Evolutionary conservation across 805 yeast species (phyloP).

Genomic region (Candida railenensis): DNA sequence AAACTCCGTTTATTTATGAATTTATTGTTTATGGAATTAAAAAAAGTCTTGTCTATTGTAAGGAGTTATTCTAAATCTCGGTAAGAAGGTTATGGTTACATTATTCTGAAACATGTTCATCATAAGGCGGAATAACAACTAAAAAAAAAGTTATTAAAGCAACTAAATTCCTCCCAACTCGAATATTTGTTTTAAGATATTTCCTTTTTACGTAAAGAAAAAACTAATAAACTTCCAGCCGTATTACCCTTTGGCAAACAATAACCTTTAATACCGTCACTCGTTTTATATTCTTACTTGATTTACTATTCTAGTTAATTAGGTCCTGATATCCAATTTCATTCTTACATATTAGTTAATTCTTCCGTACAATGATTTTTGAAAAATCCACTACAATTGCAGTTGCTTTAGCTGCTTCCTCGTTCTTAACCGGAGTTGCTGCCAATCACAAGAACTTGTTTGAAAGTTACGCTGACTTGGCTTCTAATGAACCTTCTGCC

Average conservation of each 20-base stretch:
- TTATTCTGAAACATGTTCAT: no score
- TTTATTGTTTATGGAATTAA: not conserved
- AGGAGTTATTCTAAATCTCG: no score
- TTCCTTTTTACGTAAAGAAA: not conserved
- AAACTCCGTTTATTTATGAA: not conserved
- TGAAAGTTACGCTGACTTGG: slow-evolving; percentile 13
- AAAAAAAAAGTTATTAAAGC: no score
- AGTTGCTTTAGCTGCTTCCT: slow-evolving; percentile 17
- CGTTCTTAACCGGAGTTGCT: slow-evolving; percentile 12
- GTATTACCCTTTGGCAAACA: not conserved
- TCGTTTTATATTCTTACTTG: not conserved
- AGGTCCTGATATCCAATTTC: not conserved
- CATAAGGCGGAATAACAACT: not conserved
- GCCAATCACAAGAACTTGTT: slow-evolving; percentile 11
- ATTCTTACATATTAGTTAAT: not conserved
- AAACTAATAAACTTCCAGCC: not conserved
- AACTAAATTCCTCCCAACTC: not conserved
- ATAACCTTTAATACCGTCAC: not conserved
- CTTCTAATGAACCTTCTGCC: slow-evolving; percentile 9
- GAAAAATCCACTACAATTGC: slow-evolving; percentile 16
- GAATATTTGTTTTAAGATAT: not conserved
- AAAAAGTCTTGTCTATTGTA: not conserved
- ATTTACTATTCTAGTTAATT: not conserved
- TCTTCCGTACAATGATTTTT: slow-evolving; percentile 12
- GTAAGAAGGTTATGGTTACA: no score